Evolutionary conservation across 1,139 yeast species (phyloP).

Genomic region (Tardiomyces depauwii): DNA sequence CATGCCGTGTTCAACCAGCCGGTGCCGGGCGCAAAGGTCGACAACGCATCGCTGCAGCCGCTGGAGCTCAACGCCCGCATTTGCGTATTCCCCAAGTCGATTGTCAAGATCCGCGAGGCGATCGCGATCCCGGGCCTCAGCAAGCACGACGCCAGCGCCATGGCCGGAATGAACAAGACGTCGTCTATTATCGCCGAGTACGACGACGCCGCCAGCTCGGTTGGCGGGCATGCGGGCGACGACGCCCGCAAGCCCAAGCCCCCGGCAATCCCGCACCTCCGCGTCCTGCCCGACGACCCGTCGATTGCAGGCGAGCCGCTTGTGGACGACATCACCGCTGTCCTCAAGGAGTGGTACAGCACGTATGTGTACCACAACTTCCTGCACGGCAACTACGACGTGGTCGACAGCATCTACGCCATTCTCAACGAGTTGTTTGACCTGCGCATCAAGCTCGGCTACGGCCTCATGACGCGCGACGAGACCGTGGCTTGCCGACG

Average conservation of each 20-base stretch:
- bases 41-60: constrained; percentile 16
- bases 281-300: constrained; percentile 18
- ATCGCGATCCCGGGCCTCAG: constrained; percentile 10
- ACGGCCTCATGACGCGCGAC: constrained; percentile 45
- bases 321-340: constrained; percentile 24
- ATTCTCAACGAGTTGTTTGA: constrained; percentile 44
- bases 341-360: constrained; percentile 24
- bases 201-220: constrained; percentile 1
- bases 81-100: constrained; percentile 21
- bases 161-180: not conserved
- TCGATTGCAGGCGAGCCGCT: constrained; percentile 19
- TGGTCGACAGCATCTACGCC: constrained; percentile 22
- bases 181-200: constrained; percentile 1
- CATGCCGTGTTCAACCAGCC: constrained; percentile 21
- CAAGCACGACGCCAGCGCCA: not conserved
- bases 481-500: constrained; percentile 49
- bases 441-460: constrained; percentile 46
- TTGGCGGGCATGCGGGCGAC: constrained; percentile 2
- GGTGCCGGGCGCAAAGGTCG: constrained; percentile 13
- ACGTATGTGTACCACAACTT: constrained; percentile 22
- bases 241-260: constrained; percentile 12
- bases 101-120: constrained; percentile 19
- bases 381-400: constrained; percentile 26
- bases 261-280: constrained; percentile 22
- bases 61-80: constrained; percentile 17